These are phyloP conservation scores for Cercospora sp. DNA, from an alignment of 2,329 filamentous ascomycete genomes.

Conservation along the genomic window DNA sequence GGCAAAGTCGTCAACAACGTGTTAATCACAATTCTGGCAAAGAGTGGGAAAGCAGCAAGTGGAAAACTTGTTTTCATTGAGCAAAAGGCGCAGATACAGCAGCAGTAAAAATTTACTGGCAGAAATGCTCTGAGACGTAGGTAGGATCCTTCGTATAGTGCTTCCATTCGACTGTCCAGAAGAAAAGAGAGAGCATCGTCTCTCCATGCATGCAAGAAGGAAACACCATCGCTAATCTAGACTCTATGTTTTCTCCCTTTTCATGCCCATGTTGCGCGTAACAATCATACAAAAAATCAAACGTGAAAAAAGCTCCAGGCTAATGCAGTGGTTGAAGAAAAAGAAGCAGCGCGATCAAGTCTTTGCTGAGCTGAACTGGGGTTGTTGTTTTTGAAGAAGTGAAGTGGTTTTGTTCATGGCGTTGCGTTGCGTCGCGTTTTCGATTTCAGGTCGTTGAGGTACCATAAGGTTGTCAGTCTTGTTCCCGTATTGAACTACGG, in stretches of 20 bases:
- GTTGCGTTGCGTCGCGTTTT: not conserved
- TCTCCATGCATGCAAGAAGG: constrained; percentile 7
- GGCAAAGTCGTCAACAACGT: constrained; percentile 31
- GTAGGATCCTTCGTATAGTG: not conserved
- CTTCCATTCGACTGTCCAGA: not conserved
- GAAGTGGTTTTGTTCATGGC: constrained; percentile 1
- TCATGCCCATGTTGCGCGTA: constrained; percentile 23
- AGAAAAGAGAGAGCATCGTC: not conserved
- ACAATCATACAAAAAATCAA: constrained; percentile 23
- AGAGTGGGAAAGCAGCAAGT: not conserved
- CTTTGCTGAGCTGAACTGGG: not conserved
- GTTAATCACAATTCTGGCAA: constrained; percentile 24
- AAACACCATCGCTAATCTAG: constrained; percentile 27
- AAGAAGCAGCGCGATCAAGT: constrained; percentile 1
- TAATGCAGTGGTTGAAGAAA: constrained; percentile 19
- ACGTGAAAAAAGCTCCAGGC: constrained; percentile 16
- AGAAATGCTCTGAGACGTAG: not conserved
- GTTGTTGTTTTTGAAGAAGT: not conserved
- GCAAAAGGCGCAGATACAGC: constrained; percentile 18
- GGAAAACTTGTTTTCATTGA: constrained; percentile 23
- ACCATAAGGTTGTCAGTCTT: constrained; percentile 6
- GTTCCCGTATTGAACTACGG: not conserved
- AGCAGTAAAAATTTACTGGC: not conserved
- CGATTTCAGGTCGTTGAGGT: constrained; percentile 8
- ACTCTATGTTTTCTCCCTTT: constrained; percentile 21